These are phyloP conservation scores for Penstemon newberryi DNA, from an alignment of 257 asterid species.

Conservation along the genomic window DNA sequence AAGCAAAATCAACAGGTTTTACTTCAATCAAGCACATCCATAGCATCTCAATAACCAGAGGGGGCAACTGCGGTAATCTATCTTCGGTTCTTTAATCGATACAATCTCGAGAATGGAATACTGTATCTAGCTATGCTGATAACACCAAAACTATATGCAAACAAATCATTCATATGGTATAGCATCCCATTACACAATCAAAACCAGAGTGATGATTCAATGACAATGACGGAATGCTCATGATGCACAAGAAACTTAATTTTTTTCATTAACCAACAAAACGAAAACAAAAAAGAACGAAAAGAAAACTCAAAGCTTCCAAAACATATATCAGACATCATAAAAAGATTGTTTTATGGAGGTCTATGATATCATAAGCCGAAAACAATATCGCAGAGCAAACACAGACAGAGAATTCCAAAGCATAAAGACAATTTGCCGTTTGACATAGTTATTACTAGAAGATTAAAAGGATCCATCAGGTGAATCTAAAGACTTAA, in stretches of 20 bases:
- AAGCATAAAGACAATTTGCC: too few relatives aligned
- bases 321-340: too few relatives aligned
- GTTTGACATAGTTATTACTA: too few relatives aligned
- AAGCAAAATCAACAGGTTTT: constrained; percentile 3
- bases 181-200: constrained; percentile 69
- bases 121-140: constrained; percentile 1
- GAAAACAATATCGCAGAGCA: neutral
- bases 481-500: neutral
- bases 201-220: constrained; percentile 85
- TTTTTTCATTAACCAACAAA: too few relatives aligned
- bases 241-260: constrained; percentile 50
- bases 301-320: too few relatives aligned
- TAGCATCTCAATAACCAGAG: too few relatives aligned
- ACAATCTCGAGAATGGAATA: too few relatives aligned
- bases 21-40: too few relatives aligned
- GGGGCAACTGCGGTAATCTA: constrained; percentile 4
- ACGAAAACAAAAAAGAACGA: too few relatives aligned
- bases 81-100: constrained; percentile 7
- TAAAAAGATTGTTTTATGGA: too few relatives aligned
- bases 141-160: neutral
- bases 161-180: constrained; percentile 9
- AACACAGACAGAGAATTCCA: neutral
- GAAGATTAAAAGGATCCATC: too few relatives aligned
- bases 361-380: too few relatives aligned
- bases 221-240: constrained; percentile 79